Base-by-base conservation (phyloP, 2,329 filamentous ascomycete genomes). In the Neonectria magnoliae region DNA sequence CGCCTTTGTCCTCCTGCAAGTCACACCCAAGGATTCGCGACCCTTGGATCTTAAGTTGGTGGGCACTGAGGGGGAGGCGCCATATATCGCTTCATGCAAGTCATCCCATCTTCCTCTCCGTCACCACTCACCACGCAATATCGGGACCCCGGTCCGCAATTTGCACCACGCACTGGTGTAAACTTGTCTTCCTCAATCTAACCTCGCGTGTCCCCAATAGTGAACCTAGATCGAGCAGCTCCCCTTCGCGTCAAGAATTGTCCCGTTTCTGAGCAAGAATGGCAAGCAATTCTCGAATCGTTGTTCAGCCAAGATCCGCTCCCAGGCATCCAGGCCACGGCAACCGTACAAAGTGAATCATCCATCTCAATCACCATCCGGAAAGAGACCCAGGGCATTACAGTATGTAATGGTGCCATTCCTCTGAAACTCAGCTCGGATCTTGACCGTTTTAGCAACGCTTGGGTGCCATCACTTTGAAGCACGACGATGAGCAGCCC, bases 351-450 rank as follows among this genome's bases (percentile, higher is more conserved):
- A 52, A 81, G 82, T 50, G 82, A 84, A 62, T 76, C 80, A 20
- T 82, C 81, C 2, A 81, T 92, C 18, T 84, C 83, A 18, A 83
- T 94, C 65, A 87, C 86, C 7, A 80, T 94, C 62, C 85, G 89
- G 53, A 90, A 89, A 74, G 86, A 88, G 60, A 84, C 90, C 42
- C 84, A 88, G 67, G 90, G 89, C 47, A 92, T 93, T 70, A 91
- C 88, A 63, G 90, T 91, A 81, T 68, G 85, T 41, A 22, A 64
- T 51, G 54, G 45, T 56, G 44, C 63, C 41, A 62, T 65, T 41
- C 14, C 14, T 59, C 31, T 66, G 41, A 64, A 66, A 61, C 65
- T 48, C n/a, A 31, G 58, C 13, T 51, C 55, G 42, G 18, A 52
- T 62, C 62, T 69, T 75, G 66, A 80, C 62, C 44, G 25, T 36